These are phyloP conservation scores for Ustilago shanxiensis DNA, from an alignment of 1,284 basidiomycete species.

Conservation along the genomic window DNA sequence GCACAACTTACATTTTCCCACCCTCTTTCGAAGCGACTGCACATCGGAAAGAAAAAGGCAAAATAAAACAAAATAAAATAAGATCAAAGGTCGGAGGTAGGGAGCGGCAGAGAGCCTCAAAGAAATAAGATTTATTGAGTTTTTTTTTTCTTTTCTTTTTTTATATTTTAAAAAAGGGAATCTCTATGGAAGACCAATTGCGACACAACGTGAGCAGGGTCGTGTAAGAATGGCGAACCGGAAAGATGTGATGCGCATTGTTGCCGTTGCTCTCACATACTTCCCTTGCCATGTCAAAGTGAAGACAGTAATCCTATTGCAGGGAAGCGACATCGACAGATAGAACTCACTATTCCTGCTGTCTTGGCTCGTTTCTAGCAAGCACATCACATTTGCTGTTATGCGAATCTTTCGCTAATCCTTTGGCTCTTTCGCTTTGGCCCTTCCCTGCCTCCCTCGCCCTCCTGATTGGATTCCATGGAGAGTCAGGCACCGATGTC, in stretches of 20 bases:
- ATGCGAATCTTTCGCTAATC: not conserved
- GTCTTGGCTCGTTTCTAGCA: not conserved
- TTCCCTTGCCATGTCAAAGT: not conserved
- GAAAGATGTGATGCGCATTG: constrained; percentile 6
- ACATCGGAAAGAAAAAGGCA: not conserved
- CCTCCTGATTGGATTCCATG: constrained; percentile 1
- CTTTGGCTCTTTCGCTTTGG: too few relatives aligned
- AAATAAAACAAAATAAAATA: not conserved
- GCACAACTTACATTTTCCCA: constrained; percentile 2
- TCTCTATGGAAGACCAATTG: not conserved
- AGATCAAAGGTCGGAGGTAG: not conserved
- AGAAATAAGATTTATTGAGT: too few relatives aligned
- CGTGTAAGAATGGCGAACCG: not conserved
- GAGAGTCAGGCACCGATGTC: not conserved
- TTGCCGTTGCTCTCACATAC: not conserved
- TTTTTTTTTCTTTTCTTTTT: too few relatives aligned
- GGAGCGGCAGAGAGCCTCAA: not conserved
- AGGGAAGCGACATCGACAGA: not conserved
- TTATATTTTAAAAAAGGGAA: too few relatives aligned
- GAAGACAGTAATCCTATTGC: too few relatives aligned
- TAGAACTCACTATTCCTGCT: constrained; percentile 38
- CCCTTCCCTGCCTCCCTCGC: not conserved
- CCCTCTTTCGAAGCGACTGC: not conserved
- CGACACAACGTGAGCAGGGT: not conserved
- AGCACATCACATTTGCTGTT: not conserved